Evolutionary conservation across 208 protist genomes (phyloP).

Genomic region (Wallacemonas sp.): DNA sequence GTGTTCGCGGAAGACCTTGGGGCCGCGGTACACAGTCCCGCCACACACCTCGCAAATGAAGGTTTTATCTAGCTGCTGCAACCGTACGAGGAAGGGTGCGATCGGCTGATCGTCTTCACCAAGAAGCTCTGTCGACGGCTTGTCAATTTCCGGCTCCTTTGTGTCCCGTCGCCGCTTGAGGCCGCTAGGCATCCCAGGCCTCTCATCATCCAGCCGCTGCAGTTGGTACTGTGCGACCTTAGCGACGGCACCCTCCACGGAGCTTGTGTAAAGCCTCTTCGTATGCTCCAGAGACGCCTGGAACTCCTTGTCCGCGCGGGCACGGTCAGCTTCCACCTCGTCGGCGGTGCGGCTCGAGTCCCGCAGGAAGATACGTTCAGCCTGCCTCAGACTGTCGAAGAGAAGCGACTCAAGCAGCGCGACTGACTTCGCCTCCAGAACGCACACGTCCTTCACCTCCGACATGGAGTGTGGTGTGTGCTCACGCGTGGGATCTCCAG

Average conservation of each 20-base stretch:
- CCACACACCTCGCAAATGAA: conserved; percentile 87
- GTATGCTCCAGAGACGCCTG: conserved; percentile 55
- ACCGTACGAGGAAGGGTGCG: conserved; percentile 72
- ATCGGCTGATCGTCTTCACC: conserved; percentile 81
- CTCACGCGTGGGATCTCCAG: not conserved
- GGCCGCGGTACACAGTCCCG: conserved; percentile 82
- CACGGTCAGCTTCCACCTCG: conserved; percentile 72
- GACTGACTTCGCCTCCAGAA: conserved; percentile 58
- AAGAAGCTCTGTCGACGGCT: conserved; percentile 39
- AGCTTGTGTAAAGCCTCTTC: conserved; percentile 34
- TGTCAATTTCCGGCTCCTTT: conserved; percentile 16
- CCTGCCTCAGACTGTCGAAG: conserved; percentile 61
- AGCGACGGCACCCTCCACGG: conserved; percentile 74
- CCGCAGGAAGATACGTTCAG: conserved; percentile 63
- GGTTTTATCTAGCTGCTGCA: conserved; percentile 83
- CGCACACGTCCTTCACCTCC: conserved; percentile 61
- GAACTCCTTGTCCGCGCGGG: conserved; percentile 62
- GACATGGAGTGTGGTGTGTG: conserved; percentile 29
- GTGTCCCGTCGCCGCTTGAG: not conserved
- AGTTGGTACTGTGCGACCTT: conserved; percentile 72
- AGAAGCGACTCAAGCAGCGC: conserved; percentile 70
- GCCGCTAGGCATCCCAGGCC: not conserved
- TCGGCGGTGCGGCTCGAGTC: conserved; percentile 82
- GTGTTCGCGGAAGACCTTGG: conserved; percentile 84
- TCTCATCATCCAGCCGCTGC: conserved; percentile 13